These are phyloP conservation scores for Thinopyrum elongatum DNA, from an alignment of 176 grass and related monocot species.

Conservation along the genomic window DNA sequence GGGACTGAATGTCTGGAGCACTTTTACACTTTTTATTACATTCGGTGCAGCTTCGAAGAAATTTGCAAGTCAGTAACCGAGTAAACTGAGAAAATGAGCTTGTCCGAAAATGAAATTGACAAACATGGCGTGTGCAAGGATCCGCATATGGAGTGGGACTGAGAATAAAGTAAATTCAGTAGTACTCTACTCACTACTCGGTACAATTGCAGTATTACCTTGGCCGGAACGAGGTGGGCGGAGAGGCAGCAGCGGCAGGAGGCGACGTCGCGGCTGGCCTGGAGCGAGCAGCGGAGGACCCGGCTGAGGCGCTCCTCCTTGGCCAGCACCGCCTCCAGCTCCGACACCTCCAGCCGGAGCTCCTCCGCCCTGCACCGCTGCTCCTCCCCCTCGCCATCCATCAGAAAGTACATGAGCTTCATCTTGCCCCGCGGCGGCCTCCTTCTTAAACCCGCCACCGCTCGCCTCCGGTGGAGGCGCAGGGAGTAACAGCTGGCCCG, in stretches of 20 bases:
- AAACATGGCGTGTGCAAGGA: no score
- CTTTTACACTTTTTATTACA: not conserved
- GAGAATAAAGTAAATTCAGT: not conserved
- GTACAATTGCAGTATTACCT: conserved; percentile 23
- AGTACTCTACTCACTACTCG: no score
- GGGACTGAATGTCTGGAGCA: not conserved
- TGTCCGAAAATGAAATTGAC: no score
- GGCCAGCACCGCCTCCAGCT: conserved; percentile 60
- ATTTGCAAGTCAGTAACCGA: no score
- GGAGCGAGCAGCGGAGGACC: conserved; percentile 67
- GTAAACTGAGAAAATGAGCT: no score
- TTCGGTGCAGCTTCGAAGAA: not conserved
- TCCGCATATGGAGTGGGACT: no score
- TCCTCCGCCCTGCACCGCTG: conserved; percentile 43
- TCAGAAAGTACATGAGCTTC: conserved; percentile 73
- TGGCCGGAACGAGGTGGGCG: conserved; percentile 42
- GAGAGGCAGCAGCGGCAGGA: conserved; percentile 71
- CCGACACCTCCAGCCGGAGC: conserved; percentile 77
- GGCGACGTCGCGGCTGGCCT: not conserved
- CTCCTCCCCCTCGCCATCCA: conserved; percentile 45
- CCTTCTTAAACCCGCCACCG: conserved; percentile 40
- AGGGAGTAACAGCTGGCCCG: not conserved
- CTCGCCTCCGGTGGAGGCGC: conserved; percentile 29
- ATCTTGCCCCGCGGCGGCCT: conserved; percentile 36
- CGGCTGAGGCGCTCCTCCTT: conserved; percentile 72